These are phyloP conservation scores for Colletotrichum australisinense DNA, from an alignment of 2,329 filamentous ascomycete species.

Conservation along the genomic window DNA sequence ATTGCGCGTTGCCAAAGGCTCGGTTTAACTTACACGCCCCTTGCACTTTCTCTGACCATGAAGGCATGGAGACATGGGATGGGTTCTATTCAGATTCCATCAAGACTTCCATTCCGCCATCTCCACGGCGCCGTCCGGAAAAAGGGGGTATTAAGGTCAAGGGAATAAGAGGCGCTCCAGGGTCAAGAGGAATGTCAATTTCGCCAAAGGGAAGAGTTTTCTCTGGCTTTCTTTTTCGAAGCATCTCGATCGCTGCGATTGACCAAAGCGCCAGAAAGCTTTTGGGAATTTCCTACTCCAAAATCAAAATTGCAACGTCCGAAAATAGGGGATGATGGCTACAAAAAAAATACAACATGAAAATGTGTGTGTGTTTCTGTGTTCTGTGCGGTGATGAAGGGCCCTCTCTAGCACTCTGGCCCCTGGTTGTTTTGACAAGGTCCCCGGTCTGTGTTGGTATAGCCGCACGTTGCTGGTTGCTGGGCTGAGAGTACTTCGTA, in stretches of 20 bases:
- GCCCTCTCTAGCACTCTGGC: neutral
- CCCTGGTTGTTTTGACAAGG: constrained; percentile 12
- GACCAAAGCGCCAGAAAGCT: neutral
- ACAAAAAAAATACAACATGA: neutral
- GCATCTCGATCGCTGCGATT: neutral
- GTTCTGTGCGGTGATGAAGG: constrained; percentile 8
- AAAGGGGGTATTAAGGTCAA: neutral
- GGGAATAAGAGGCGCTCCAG: too few species aligned
- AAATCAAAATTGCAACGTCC: neutral
- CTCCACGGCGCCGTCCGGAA: neutral
- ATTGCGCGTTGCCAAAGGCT: neutral
- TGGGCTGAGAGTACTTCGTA: neutral
- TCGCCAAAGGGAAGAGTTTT: neutral
- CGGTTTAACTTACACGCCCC: neutral
- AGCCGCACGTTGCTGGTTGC: neutral
- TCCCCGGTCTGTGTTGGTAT: neutral
- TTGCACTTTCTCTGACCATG: neutral
- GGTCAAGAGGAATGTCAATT: neutral
- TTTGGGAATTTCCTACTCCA: neutral
- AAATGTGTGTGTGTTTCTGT: neutral
- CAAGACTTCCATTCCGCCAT: neutral
- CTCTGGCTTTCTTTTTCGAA: neutral
- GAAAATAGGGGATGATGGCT: neutral
- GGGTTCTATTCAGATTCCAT: neutral
- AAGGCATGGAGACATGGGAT: neutral